Conservation (phyloP, 2,329 filamentous ascomycete genomes). For the Trichoderma simmonsii region DNA sequence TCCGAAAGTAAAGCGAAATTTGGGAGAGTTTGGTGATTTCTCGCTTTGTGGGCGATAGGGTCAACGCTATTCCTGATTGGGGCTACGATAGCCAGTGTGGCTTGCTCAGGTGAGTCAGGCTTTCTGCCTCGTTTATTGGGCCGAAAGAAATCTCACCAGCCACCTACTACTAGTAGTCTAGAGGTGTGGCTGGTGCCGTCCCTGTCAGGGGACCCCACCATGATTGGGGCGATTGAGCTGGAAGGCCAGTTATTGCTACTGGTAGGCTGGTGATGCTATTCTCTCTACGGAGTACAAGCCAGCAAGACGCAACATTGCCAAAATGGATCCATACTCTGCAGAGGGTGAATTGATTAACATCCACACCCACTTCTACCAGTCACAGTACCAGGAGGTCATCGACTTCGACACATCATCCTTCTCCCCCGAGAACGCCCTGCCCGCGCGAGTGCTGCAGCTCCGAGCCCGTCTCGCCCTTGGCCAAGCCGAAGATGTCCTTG, state of each 20-base stretch:
- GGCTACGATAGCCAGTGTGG: constrained; percentile 15
- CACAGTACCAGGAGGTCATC: constrained; percentile 82
- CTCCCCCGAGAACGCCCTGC: constrained; percentile 71
- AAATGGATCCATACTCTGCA: constrained; percentile 68
- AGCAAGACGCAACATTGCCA: constrained; percentile 24
- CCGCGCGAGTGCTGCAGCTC: constrained; percentile 73
- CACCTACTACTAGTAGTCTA: not conserved
- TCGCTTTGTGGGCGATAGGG: constrained; percentile 45
- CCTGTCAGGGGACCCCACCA: constrained; percentile 20
- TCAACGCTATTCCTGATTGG: constrained; percentile 36
- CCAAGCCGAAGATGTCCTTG: constrained; percentile 69
- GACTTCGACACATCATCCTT: constrained; percentile 81
- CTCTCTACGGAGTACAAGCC: not conserved
- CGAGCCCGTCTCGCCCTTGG: constrained; percentile 82
- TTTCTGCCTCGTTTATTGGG: constrained; percentile 27
- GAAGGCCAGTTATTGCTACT: constrained; percentile 14
- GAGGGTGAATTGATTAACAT: constrained; percentile 71
- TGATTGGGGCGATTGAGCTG: not conserved
- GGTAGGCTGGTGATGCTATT: constrained; percentile 10
- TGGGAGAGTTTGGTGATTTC: constrained; percentile 44
- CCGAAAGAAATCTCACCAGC: constrained; percentile 17
- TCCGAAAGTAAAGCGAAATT: constrained; percentile 36
- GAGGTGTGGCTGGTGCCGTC: constrained; percentile 5
- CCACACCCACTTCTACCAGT: constrained; percentile 69
- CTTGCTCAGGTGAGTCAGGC: constrained; percentile 4